These are phyloP conservation scores for Leccinum solheimii DNA, from an alignment of 1,284 basidiomycete genomes.

Conservation along the genomic window DNA sequence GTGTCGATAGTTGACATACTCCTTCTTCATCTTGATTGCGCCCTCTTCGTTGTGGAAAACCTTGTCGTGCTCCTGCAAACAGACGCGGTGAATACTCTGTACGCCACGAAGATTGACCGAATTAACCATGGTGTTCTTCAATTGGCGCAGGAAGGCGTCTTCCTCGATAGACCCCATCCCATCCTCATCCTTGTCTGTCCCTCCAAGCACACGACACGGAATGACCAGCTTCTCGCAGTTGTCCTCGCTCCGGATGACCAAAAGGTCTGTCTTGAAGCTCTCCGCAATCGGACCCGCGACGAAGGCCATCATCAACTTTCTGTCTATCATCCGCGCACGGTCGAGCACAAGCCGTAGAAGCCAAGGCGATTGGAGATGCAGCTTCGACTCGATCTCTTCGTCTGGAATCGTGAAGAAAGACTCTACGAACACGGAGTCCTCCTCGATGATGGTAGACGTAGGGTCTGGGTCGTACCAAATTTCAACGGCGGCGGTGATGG, in stretches of 20 bases:
- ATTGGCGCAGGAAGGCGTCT: slow-evolving; percentile 94
- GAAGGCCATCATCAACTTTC: slow-evolving; percentile 93
- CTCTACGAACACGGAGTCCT: slow-evolving; percentile 95
- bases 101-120: slow-evolving; percentile 95
- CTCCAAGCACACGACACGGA: slow-evolving; percentile 92
- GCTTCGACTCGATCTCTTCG: slow-evolving; percentile 85
- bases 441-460: slow-evolving; percentile 91
- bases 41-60: slow-evolving; percentile 68
- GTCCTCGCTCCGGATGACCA: slow-evolving; percentile 99
- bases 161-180: slow-evolving; percentile 80
- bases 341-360: slow-evolving; percentile 95
- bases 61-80: slow-evolving; percentile 89
- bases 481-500: slow-evolving; percentile 93
- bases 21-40: slow-evolving; percentile 66
- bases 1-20: slow-evolving; percentile 99
- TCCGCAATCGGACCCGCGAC: slow-evolving; percentile 94
- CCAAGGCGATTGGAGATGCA: slow-evolving; percentile 96
- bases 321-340: slow-evolving; percentile 97
- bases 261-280: slow-evolving; percentile 94
- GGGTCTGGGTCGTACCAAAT: slow-evolving; percentile 99
- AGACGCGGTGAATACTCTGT: slow-evolving; percentile 88
- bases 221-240: slow-evolving; percentile 97
- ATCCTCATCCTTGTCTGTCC: slow-evolving; percentile 91
- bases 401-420: slow-evolving; percentile 99
- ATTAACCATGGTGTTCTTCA: slow-evolving; percentile 96